phyloP scores from a whole-genome alignment of 352 stramenopile genomes.

The Globisporangium splendens region DNA sequence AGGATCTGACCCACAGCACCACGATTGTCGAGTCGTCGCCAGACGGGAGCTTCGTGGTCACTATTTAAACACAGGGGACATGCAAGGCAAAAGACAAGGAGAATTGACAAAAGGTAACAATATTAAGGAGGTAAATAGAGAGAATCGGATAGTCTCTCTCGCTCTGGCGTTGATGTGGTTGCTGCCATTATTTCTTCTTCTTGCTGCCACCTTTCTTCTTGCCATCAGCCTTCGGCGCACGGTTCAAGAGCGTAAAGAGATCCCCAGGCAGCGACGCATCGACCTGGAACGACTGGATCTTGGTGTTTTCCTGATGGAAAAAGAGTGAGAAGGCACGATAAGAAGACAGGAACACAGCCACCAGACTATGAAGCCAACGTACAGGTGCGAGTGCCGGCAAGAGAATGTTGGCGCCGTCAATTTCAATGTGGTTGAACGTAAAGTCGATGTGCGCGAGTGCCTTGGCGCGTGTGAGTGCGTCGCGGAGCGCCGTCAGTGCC shows the following conservation, averaged over 20 bases:
- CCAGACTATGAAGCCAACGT: no score
- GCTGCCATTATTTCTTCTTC: conserved; percentile 53
- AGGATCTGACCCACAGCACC: neutral
- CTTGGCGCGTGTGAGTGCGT: conserved; percentile 65
- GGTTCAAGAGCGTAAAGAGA: conserved; percentile 72
- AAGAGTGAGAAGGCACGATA: neutral
- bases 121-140: conserved; percentile 2
- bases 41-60: conserved; percentile 51
- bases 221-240: conserved; percentile 55
- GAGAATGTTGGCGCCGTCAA: conserved; percentile 54
- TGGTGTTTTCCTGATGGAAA: conserved; percentile 42
- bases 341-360: no score
- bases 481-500: conserved; percentile 47
- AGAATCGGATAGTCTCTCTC: neutral
- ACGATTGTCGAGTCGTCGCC: conserved; percentile 48
- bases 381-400: conserved; percentile 51
- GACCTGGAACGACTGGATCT: conserved; percentile 71
- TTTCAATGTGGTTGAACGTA: conserved; percentile 75
- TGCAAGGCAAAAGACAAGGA: no score
- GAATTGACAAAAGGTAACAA: neutral
- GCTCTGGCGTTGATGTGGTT: neutral
- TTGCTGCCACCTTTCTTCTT: conserved; percentile 73
- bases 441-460: conserved; percentile 68
- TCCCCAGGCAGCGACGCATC: conserved; percentile 67
- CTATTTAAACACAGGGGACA: conserved; percentile 36